Percentiles rank a stretch among this genome's conserved stretches.
These are phyloP conservation scores for Rhodotorula babjevae DNA, from an alignment of 768 basidiomycete species.

Conservation along the genomic window DNA sequence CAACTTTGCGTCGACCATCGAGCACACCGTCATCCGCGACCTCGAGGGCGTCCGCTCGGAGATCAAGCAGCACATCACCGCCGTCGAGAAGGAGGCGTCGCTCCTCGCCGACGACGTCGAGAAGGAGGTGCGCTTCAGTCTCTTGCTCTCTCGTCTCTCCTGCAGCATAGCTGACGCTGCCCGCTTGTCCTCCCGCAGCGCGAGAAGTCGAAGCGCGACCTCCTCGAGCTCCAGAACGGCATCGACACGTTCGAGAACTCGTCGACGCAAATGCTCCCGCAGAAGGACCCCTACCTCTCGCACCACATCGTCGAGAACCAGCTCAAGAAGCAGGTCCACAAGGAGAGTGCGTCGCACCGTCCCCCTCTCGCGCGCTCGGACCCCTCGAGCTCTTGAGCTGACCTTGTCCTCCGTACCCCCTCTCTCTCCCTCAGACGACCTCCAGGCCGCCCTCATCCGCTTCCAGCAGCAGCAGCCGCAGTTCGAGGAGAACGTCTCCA, in stretches of 20 bases:
- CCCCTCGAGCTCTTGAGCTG: not conserved
- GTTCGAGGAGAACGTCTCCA: conserved; percentile 31
- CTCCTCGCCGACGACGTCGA: conserved; percentile 30
- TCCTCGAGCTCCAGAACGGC: conserved; percentile 32
- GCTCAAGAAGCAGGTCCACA: conserved; percentile 53
- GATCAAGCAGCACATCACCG: conserved; percentile 48
- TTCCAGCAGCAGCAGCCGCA: conserved; percentile 40
- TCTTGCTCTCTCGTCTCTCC: too few species aligned
- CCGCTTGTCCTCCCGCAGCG: conserved; percentile 10
- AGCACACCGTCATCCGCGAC: conserved; percentile 29
- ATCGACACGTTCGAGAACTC: conserved; percentile 39
- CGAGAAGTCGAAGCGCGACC: conserved; percentile 19
- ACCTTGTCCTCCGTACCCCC: not conserved
- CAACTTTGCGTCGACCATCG: conserved; percentile 28
- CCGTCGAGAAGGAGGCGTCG: conserved; percentile 52
- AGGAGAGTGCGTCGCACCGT: conserved; percentile 26
- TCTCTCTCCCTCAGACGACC: conserved; percentile 21
- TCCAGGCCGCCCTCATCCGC: conserved; percentile 40
- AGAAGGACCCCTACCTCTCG: conserved; percentile 39
- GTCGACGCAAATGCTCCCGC: conserved; percentile 31
- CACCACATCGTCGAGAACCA: conserved; percentile 45
- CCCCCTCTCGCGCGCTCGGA: not conserved
- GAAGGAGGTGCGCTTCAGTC: conserved; percentile 23
- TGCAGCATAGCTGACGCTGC: not conserved
- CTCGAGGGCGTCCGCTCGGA: conserved; percentile 32